These are phyloP conservation scores for Aspergillus niger DNA, from an alignment of 2,329 filamentous ascomycete genomes.

Conservation along the genomic window DNA sequence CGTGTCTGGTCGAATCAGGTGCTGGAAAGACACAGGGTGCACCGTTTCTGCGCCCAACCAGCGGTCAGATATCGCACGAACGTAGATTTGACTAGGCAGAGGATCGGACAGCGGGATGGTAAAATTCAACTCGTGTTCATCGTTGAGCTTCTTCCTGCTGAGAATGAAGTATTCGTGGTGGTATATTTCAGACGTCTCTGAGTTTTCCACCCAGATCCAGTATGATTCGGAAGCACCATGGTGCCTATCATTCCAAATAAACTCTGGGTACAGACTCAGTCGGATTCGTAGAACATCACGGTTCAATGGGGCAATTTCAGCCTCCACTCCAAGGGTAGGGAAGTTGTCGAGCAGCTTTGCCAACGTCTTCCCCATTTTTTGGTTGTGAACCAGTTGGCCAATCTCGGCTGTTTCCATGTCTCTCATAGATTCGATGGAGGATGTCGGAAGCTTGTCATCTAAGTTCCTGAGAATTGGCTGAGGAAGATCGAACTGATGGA, in stretches of 20 bases:
- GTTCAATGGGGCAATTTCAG: constrained; percentile 93
- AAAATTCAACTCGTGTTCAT: constrained; percentile 97
- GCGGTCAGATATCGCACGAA: constrained; percentile 88
- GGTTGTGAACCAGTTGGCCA: constrained; percentile 86
- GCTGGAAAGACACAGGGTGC: constrained; percentile 92
- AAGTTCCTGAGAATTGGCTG: constrained; percentile 80
- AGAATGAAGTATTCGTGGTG: constrained; percentile 97
- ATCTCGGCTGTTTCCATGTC: constrained; percentile 95
- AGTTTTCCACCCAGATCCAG: constrained; percentile 99
- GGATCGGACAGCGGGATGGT: constrained; percentile 95
- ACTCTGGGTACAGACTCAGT: constrained; percentile 83
- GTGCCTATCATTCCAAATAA: constrained; percentile 89
- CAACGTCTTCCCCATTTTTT: constrained; percentile 80
- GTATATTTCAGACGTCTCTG: constrained; percentile 95
- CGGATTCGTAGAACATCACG: constrained; percentile 91
- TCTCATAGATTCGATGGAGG: constrained; percentile 77
- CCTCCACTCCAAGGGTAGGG: constrained; percentile 85
- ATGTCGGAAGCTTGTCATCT: constrained; percentile 72
- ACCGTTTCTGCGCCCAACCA: constrained; percentile 98
- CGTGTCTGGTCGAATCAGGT: constrained; percentile 93
- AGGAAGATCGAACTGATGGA: constrained; percentile 91
- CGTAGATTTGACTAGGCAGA: constrained; percentile 91
- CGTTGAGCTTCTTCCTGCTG: constrained; percentile 82
- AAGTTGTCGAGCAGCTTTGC: constrained; percentile 83
- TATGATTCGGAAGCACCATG: constrained; percentile 95